phyloP scores from a whole-genome alignment of 2,329 filamentous ascomycete genomes.

The Truncatella angustata region DNA sequence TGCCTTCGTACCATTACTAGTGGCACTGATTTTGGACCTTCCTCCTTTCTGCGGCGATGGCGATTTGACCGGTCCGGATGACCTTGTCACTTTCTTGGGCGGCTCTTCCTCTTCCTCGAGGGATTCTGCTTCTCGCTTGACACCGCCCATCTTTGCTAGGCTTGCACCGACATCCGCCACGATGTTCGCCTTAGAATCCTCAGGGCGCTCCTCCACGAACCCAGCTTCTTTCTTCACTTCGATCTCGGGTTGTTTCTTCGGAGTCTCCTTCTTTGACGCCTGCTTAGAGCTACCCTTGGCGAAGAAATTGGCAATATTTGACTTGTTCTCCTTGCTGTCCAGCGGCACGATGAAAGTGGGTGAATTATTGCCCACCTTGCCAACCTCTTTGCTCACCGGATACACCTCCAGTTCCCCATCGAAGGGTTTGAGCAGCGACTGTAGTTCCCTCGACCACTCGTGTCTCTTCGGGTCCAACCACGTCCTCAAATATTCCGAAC shows the following conservation, averaged over 20 bases:
- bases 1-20: constrained; percentile 36
- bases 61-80: constrained; percentile 16
- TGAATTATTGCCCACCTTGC: constrained; percentile 91
- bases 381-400: constrained; percentile 82
- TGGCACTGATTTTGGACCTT: constrained; percentile 37
- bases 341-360: constrained; percentile 80
- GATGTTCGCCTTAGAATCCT: constrained; percentile 2
- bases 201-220: constrained; percentile 15
- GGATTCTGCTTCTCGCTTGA: constrained; percentile 25
- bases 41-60: constrained; percentile 20
- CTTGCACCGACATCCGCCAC: constrained; percentile 1
- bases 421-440: constrained; percentile 76
- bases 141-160: constrained; percentile 6
- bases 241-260: constrained; percentile 20
- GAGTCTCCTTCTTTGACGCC: neutral
- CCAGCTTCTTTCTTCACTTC: constrained; percentile 21
- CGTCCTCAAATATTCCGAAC: constrained; percentile 63
- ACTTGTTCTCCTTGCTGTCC: constrained; percentile 83
- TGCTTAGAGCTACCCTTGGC: constrained; percentile 51
- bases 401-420: constrained; percentile 79
- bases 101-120: constrained; percentile 25
- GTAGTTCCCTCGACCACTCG: constrained; percentile 77
- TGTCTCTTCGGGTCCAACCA: constrained; percentile 76
- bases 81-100: constrained; percentile 14
- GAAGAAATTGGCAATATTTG: constrained; percentile 94